A percentile compares a stretch with the other conserved stretches of the same genome.
phyloP scores from a whole-genome alignment of 768 basidiomycete genomes.

The Lentinula detonsa region DNA sequence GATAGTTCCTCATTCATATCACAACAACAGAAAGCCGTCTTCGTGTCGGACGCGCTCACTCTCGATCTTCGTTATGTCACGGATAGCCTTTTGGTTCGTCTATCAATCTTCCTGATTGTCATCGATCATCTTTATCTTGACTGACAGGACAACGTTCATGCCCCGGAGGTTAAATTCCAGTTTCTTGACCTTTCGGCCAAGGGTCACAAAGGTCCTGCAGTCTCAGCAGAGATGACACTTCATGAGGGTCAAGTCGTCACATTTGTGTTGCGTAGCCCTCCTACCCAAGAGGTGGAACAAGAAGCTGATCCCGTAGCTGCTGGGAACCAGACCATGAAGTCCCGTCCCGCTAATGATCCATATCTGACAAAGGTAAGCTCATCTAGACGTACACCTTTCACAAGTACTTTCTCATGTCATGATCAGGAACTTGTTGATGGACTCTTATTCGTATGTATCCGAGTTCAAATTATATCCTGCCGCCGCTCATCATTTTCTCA shows the following conservation, averaged over 20 bases:
- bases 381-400: neutral
- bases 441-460: slow-evolving; percentile 46
- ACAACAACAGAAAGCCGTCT: slow-evolving; percentile 52
- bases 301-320: slow-evolving; percentile 7
- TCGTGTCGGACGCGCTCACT: slow-evolving; percentile 48
- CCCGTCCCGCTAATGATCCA: slow-evolving; percentile 61
- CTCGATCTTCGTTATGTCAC: slow-evolving; percentile 77
- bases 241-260: slow-evolving; percentile 87
- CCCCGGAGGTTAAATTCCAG: slow-evolving; percentile 52
- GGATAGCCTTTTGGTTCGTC: slow-evolving; percentile 39
- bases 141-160: slow-evolving; percentile 32
- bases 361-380: slow-evolving; percentile 51
- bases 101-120: neutral
- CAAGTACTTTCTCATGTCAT: neutral
- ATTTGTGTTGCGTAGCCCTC: slow-evolving; percentile 75
- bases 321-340: slow-evolving; percentile 25
- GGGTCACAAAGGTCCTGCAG: slow-evolving; percentile 71
- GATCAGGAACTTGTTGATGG: slow-evolving; percentile 48
- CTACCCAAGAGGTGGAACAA: slow-evolving; percentile 17
- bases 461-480: neutral
- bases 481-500: slow-evolving; percentile 9
- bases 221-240: slow-evolving; percentile 53
- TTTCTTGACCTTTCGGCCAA: slow-evolving; percentile 59
- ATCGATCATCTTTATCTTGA: neutral
- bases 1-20: slow-evolving; percentile 27